phyloP scores from a whole-genome alignment of 306 rosid genomes.

The Pyrus communis region DNA sequence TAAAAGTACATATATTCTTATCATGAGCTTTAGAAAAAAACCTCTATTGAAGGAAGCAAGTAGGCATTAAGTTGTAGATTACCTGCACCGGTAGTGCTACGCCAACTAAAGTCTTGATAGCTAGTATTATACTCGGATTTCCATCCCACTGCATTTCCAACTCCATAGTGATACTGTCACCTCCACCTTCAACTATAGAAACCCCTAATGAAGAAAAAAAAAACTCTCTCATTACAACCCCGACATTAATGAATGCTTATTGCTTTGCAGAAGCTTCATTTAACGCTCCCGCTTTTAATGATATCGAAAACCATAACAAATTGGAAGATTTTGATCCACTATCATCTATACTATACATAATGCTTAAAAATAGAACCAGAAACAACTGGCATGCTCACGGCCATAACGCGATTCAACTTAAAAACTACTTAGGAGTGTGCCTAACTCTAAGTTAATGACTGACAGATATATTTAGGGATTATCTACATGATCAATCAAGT shows the following conservation, averaged over 20 bases:
- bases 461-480: neutral
- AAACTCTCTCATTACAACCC: conserved; percentile 23
- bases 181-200: conserved; percentile 67
- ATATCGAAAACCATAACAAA: neutral
- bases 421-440: neutral
- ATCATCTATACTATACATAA: neutral
- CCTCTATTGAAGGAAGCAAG: neutral
- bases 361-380: neutral
- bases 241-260: neutral
- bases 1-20: neutral
- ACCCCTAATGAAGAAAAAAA: conserved; percentile 43
- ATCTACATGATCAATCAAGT: neutral
- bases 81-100: conserved; percentile 91
- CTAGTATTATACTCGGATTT: conserved; percentile 84
- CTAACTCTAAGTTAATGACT: neutral
- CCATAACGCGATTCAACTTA: neutral
- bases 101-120: conserved; percentile 75
- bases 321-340: neutral
- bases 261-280: neutral
- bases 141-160: conserved; percentile 99
- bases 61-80: conserved; percentile 8
- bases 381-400: neutral
- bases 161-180: conserved; percentile 74
- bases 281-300: neutral
- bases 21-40: neutral